Base-by-base conservation (phyloP, 2,329 filamentous ascomycete species). In the Gnomoniopsis smithogilvyi region DNA sequence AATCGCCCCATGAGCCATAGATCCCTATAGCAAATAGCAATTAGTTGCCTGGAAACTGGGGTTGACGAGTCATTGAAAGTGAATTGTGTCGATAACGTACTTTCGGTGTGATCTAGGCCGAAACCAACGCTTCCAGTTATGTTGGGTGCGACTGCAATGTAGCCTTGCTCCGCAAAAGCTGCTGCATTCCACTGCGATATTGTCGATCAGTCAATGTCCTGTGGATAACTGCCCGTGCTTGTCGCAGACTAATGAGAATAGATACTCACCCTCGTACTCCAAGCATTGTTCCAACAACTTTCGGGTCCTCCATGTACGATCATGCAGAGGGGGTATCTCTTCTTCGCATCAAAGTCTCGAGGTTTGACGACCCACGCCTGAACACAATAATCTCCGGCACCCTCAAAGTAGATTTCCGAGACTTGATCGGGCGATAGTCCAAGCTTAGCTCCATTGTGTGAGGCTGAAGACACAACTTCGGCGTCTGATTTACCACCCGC, bases 151-250 rank as follows among this genome's bases (percentile, higher is more conserved):
- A 87, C 72, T 2, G 85, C 78, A 11, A 86, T 72, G 60, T 86
- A 87, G 10, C 84, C 84, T 66, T 86, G 81, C 64, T 85, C 81
- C 3, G 83, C 84, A 72, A 82, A 86, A 3, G 82, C 71, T 1
- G 78, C 78, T 1, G 76, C 73, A 61, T 86, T 85, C 78, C 78
- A 82, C 63, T 82, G 70, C 3, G 22, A 30, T 12, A 14, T 33
- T 33, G 10, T 34, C 19, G 3, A n/a, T 48, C 46, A 48, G 26
- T n/a, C 7, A 41, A 41, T 21, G 15, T 30, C 22, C n/a, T 19
- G 17, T 3, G 21, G 43, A 46, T 19, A 6, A 19, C 3, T 47
- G 38, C 34, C 12, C 33, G 12, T 47, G 38, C 34, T 12, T 36
- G 12, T 14, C 38, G 38, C 38, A 41, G 38, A n/a, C 43, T 17